These are phyloP conservation scores for Diaporthe citrichinensis DNA, from an alignment of 2,329 filamentous ascomycete genomes.

Conservation along the genomic window DNA sequence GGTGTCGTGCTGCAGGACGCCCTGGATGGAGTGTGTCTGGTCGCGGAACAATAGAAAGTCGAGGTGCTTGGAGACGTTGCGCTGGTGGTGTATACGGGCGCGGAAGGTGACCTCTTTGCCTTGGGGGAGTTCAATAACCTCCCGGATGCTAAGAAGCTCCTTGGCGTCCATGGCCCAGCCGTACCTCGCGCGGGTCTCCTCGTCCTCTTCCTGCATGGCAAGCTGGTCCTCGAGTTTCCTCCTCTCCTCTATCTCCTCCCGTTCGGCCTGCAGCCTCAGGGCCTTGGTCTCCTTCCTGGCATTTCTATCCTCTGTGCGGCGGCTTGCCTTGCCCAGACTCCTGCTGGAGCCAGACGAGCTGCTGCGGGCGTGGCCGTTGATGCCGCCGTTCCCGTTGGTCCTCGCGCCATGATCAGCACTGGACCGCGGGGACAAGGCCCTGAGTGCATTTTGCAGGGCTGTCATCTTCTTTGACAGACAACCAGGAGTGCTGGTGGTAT, in stretches of 20 bases:
- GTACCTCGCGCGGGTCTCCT: slow-evolving; percentile 49
- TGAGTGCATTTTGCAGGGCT: slow-evolving; percentile 41
- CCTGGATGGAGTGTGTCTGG: slow-evolving; percentile 86
- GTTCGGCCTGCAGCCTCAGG: slow-evolving; percentile 35
- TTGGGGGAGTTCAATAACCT: slow-evolving; percentile 64
- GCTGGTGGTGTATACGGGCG: slow-evolving; percentile 82
- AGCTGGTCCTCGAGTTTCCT: slow-evolving; percentile 53
- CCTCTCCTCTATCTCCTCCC: slow-evolving; percentile 49
- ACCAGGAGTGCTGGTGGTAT: not conserved
- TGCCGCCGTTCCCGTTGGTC: slow-evolving; percentile 1
- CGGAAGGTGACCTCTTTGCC: slow-evolving; percentile 76
- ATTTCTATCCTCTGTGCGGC: slow-evolving; percentile 49
- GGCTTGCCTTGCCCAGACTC: slow-evolving; percentile 35
- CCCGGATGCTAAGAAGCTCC: slow-evolving; percentile 56
- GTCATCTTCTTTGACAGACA: slow-evolving; percentile 33
- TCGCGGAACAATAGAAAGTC: slow-evolving; percentile 91
- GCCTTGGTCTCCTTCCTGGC: slow-evolving; percentile 51
- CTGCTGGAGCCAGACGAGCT: slow-evolving; percentile 18
- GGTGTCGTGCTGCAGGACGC: slow-evolving; percentile 73
- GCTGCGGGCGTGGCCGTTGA: slow-evolving; percentile 23
- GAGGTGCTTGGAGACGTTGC: slow-evolving; percentile 84
- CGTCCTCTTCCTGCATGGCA: slow-evolving; percentile 47
- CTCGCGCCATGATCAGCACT: slow-evolving; percentile 31
- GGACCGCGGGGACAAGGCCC: slow-evolving; percentile 41
- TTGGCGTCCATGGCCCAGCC: slow-evolving; percentile 48